Conservation (phyloP, 352 stramenopile genomes). For the Phytophthora agathidicida region DNA sequence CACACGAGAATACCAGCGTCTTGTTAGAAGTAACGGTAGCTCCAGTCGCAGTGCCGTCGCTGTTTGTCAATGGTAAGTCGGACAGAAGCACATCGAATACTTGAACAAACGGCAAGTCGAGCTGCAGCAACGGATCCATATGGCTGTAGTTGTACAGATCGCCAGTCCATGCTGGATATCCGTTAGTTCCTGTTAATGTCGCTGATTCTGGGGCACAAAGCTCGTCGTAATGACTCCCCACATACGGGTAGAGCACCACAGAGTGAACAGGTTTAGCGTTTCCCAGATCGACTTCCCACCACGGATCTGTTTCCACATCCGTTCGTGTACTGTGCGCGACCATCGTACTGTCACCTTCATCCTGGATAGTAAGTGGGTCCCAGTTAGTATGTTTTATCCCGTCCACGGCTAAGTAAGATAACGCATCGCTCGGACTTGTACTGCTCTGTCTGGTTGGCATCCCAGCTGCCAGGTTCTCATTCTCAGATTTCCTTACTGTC, state of each 20-base stretch:
- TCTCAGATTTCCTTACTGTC: conserved; percentile 51
- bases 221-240: conserved; percentile 41
- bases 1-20: conserved; percentile 61
- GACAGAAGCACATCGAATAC: conserved; percentile 59
- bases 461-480: conserved; percentile 63
- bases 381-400: conserved; percentile 39
- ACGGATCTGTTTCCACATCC: conserved; percentile 43
- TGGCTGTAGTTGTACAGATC: conserved; percentile 50
- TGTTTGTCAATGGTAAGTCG: conserved; percentile 21
- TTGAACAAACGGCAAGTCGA: conserved; percentile 59
- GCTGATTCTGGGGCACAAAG: conserved; percentile 33
- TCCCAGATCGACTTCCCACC: conserved; percentile 80
- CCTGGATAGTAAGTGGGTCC: conserved; percentile 43
- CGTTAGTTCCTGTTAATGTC: conserved; percentile 1
- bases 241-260: conserved; percentile 58
- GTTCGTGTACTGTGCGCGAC: conserved; percentile 60
- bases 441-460: conserved; percentile 74
- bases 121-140: conserved; percentile 42
- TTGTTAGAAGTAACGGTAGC: conserved; percentile 17
- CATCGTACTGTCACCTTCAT: conserved; percentile 9
- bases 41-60: conserved; percentile 8
- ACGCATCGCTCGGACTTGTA: conserved; percentile 40
- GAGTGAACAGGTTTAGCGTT: conserved; percentile 44
- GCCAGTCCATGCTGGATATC: conserved; percentile 36
- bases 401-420: conserved; percentile 60